phyloP scores from a whole-genome alignment of 345 rosid genomes.

The Garcia nutans region DNA sequence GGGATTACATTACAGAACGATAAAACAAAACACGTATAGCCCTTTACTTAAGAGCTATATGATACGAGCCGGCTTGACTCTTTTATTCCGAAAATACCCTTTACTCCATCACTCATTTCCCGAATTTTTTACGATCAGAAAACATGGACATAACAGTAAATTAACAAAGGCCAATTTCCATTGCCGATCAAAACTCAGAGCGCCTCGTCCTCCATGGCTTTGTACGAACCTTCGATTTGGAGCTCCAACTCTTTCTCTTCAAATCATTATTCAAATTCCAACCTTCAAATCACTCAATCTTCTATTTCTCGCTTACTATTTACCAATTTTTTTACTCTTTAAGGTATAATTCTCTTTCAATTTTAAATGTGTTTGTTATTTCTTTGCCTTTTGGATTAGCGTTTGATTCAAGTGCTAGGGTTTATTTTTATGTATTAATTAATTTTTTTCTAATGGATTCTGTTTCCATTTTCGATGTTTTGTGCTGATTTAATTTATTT shows the following conservation, averaged over 20 bases:
- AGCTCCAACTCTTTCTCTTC: slow-evolving; percentile 27
- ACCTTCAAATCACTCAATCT: slow-evolving; percentile 21
- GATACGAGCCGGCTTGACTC: slow-evolving; percentile 37
- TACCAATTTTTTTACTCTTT: slow-evolving; percentile 25
- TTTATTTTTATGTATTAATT: slow-evolving; percentile 12
- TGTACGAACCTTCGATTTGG: slow-evolving; percentile 54
- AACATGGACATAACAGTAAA: slow-evolving; percentile 48
- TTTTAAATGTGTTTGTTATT: slow-evolving; percentile 7
- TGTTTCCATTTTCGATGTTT: slow-evolving; percentile 28
- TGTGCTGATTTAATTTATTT: slow-evolving; percentile 32
- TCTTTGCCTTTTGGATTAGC: slow-evolving; percentile 12
- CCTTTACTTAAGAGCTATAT: slow-evolving; percentile 16
- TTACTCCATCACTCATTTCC: not conserved
- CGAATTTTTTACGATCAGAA: not conserved
- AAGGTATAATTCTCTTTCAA: slow-evolving; percentile 34
- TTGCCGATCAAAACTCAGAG: slow-evolving; percentile 85
- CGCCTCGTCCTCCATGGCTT: slow-evolving; percentile 65
- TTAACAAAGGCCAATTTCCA: slow-evolving; percentile 36
- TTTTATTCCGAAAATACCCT: slow-evolving; percentile 33
- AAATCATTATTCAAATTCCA: slow-evolving; percentile 30
- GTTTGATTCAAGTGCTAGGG: slow-evolving; percentile 43
- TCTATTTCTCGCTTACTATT: slow-evolving; percentile 16
- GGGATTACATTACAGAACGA: not conserved
- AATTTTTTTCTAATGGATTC: slow-evolving; percentile 13
- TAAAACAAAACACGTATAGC: too few relatives aligned